Evolutionary conservation across 2,329 filamentous ascomycete species (phyloP), one percentile per base, ranked within the genome.

Genomic region (Curvularia verruculosa): DNA sequence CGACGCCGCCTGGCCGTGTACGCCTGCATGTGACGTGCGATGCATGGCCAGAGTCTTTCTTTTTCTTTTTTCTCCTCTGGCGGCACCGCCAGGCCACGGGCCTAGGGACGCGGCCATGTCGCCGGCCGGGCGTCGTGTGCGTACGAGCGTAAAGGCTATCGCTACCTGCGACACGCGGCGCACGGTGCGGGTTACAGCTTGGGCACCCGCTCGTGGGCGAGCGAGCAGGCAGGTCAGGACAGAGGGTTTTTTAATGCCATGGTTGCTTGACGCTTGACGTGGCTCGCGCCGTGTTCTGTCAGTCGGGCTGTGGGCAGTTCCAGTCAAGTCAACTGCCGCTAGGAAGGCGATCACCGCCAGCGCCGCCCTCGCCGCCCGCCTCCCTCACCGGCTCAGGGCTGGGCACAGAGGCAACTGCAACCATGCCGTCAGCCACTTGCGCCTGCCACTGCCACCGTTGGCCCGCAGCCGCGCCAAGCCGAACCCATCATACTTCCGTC

Each of bases 401-500:
- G 47, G 12, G 5, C 21, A 21, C 47, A 19, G 10, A 21, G 29
- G n/a, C 29, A 44, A 31, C 39, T 36, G 41, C 37, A 36, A 37
- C 19, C 19, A 29, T 24, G 43, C 49, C 26, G 49, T 51, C 52
- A 47, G 49, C 40, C 52, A 54, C 52, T 46, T 28, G 46, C 26
- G 44, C 24, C 40, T 41, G 31, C 52, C 18, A 47, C 34, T 45
- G 31, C 39, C 54, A 29, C 26, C 43, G 43, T 48, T 24, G 19
- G 15, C 29, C 45, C 19, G 12, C 29, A 19, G 9, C 4, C 34
- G 4, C 29, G 28, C 41, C 43, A 45, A 45, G 43, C 9, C 7
- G 15, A 24, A 12, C 13, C 26, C 65, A 60, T 64, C 60, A 61
- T 59, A 44, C 46, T 57, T 48, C 52, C 58, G 63, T 65, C 65